Conservation (phyloP, 139 green algal genomes). For the Auxenochlorella protothecoides region DNA sequence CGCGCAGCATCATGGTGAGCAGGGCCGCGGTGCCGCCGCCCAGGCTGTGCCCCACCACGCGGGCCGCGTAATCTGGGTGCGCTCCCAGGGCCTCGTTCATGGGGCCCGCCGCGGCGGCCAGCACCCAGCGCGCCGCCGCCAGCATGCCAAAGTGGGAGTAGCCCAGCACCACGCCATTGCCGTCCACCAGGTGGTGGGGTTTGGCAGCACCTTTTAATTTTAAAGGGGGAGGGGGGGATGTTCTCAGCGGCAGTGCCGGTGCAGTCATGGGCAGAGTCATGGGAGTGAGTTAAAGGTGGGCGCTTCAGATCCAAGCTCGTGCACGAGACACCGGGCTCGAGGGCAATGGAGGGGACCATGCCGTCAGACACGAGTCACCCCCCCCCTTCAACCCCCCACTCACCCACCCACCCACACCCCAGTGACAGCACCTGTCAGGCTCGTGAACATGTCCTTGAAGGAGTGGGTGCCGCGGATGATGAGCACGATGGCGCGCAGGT, state of each 20-base stretch:
- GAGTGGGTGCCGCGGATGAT: constrained; percentile 71
- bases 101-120: constrained; percentile 24
- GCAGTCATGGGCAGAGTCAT: too few relatives aligned
- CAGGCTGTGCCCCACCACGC: constrained; percentile 66
- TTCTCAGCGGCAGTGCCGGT: too few relatives aligned
- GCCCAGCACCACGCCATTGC: constrained; percentile 55
- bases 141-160: constrained; percentile 87
- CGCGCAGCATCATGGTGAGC: constrained; percentile 77
- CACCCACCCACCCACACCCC: too few relatives aligned
- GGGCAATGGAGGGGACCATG: too few relatives aligned
- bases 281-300: too few relatives aligned
- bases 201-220: constrained; percentile 44
- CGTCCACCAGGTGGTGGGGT: constrained; percentile 68
- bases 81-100: constrained; percentile 39
- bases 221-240: too few relatives aligned
- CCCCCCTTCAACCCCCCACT: too few relatives aligned
- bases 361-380: background rate
- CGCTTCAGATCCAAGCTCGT: too few relatives aligned
- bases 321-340: too few relatives aligned
- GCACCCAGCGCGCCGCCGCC: constrained; percentile 70
- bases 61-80: constrained; percentile 18
- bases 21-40: constrained; percentile 73
- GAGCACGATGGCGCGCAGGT: constrained; percentile 50
- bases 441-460: constrained; percentile 73
- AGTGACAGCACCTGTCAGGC: constrained; percentile 38